Base-by-base conservation (phyloP, 257 asterid genomes). In the Fraxinus pennsylvanica region DNA sequence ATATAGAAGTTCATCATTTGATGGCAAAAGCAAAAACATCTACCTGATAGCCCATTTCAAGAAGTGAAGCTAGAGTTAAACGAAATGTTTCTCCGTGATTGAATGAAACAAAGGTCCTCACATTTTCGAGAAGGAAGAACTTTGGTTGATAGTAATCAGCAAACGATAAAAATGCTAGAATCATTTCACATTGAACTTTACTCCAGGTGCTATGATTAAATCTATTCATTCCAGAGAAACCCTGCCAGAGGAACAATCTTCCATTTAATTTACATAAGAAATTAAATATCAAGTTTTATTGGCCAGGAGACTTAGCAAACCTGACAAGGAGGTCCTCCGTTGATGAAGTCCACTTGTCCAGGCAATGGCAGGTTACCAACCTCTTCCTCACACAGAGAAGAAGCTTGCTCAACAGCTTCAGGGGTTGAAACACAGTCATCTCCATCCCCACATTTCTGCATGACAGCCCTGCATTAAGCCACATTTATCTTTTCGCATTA, bases 11-110 rank as follows among this genome's bases (percentile, higher is more conserved):
- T 45, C 52, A 45, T 45, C 14, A 43, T 43, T 10, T 43, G 15
- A 43, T 2, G 52, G 52, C 15, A 3, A 36, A 74, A 74, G 43
- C 73, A 81, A 72, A 73, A 74, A 54, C 29, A 32, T 39, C 17
- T 81, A 93, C 98, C 98, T 93, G 97, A 86, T 92, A 95, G 71
- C 98, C 99, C 94, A 95, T 92, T 86, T 91, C 98, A 68, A 95
- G 97, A 81, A 95, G 96, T 45, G 98, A 95, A 78, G 98, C 97
- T 79, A 95, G 50, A 77, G 98, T 85, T 71, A 92, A 82, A 79
- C 96, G 92, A 85, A 95, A 95, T 8, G 98, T 95, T 85, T 95
- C 97, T 54, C 97, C 97, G 78, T 90, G 97, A 9, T 39, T 95
- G 87, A 95, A 95, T 0, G 99, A 92, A 43, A 95, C 96, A 78